phyloP scores from a whole-genome alignment of 106 monocot genomes.

The Acorus calamus region DNA sequence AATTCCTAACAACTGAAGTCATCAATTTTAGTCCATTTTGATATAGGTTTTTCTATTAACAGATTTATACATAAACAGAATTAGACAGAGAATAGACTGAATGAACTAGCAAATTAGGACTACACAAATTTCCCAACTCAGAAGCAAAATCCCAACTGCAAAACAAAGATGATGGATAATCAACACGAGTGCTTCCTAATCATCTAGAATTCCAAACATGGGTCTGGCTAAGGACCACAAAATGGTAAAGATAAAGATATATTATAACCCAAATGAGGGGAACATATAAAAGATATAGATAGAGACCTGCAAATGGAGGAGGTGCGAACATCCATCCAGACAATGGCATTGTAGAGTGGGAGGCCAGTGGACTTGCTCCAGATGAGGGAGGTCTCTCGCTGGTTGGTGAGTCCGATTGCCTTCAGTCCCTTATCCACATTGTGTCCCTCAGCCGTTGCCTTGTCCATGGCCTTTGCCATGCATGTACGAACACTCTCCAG shows the following conservation, averaged over 20 bases:
- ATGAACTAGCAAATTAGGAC: no score
- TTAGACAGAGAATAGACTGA: no score
- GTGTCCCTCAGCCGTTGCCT: conserved; percentile 59
- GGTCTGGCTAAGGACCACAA: neutral
- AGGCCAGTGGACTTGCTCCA: conserved; percentile 81
- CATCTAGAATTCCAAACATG: neutral
- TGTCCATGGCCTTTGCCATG: conserved; percentile 70
- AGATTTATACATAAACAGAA: no score
- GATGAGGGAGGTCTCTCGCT: conserved; percentile 72
- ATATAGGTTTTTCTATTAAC: no score
- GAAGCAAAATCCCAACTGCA: no score
- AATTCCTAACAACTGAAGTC: no score
- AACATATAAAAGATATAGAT: neutral
- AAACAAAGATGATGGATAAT: no score
- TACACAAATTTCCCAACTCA: no score
- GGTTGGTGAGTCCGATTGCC: conserved; percentile 73
- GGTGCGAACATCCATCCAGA: conserved; percentile 87
- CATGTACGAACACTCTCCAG: conserved; percentile 66
- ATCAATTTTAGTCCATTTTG: no score
- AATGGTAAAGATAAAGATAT: neutral
- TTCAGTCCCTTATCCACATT: conserved; percentile 57
- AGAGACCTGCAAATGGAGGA: conserved; percentile 60
- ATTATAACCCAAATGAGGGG: neutral
- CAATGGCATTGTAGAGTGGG: conserved; percentile 78
- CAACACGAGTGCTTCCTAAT: no score